Base-by-base conservation (phyloP, 345 rosid species). In the Sonneratia alba region DNA sequence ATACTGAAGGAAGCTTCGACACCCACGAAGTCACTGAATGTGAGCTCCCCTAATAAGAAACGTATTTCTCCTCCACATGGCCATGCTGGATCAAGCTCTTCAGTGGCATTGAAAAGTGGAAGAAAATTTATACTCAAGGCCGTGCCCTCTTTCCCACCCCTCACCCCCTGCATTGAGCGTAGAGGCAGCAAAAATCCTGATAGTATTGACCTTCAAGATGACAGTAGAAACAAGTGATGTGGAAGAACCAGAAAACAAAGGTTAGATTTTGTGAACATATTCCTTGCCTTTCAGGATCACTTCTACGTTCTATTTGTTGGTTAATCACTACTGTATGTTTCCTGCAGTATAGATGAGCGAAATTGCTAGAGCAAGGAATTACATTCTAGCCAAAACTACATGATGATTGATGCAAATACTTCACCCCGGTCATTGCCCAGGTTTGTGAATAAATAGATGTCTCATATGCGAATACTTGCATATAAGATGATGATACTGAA, bases 71-170 rank as follows among this genome's bases (percentile, higher is more conserved):
- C 87, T 72, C 88, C 89, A 40, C 82, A 75, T 9, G 67, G 67
- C 61, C 72, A 76, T 70, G 4, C 80, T 69, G 71, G 69, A 66
- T 14, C 73, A 80, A 47, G 78, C 75, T 77, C 85, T 75, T 77
- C 87, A 40, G 79, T 73, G 24, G 72, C 67, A 56, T 70, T 85
- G 79, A 84, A 74, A 79, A 85, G 84, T 72, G 87, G 89, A 37
- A 83, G 85, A 53, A 88, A 79, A 79, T 87, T 88, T 80, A 79
- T 85, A 64, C 74, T 88, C 68, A 83, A 75, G 74, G 75, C 89
- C 0, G 80, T 86, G 61, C 85, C 90, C 34, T 79, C 90, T 63
- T 80, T 83, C 75, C 91, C 89, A 36, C 84, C 89, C 68, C 84
- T 85, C 75, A 85, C 85, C 32, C 89, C 88, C 36, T 77, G 84